Percentiles rank a stretch among this genome's conserved stretches.
phyloP scores from a whole-genome alignment of 1,139 yeast species.

The Yamadazyma friedrichii region DNA sequence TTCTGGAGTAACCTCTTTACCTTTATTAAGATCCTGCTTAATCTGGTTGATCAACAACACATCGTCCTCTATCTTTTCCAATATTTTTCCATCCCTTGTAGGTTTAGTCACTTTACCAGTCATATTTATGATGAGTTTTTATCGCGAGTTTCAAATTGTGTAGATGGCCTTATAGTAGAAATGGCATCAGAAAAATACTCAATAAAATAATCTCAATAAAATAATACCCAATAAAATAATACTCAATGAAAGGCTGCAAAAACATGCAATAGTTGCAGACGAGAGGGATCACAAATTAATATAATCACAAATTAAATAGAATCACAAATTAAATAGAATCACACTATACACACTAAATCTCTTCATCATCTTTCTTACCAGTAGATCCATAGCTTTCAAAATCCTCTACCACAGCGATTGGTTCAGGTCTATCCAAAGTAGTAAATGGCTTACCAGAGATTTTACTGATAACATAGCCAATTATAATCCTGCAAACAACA shows the following conservation, averaged over 20 bases:
- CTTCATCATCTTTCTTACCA: conserved; percentile 6
- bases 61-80: conserved; percentile 41
- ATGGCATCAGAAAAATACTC: too few species aligned
- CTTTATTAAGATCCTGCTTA: conserved; percentile 18
- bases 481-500: conserved; percentile 49
- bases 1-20: conserved; percentile 2
- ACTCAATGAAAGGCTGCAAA: too few species aligned
- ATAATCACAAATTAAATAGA: too few species aligned
- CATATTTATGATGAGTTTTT: neutral
- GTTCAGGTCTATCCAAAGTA: conserved; percentile 53
- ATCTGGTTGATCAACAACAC: conserved; percentile 31
- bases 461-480: conserved; percentile 36
- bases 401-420: conserved; percentile 9
- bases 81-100: conserved; percentile 17
- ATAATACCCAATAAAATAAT: too few species aligned
- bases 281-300: too few species aligned
- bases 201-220: too few species aligned
- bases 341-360: neutral
- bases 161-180: too few species aligned
- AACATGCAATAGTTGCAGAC: too few species aligned
- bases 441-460: conserved; percentile 48
- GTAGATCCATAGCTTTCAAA: conserved; percentile 11
- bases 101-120: conserved; percentile 6
- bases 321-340: too few species aligned
- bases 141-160: too few species aligned